A percentile compares a stretch with the other conserved stretches of the same genome.
Evolutionary conservation across 164 flowering plant species (phyloP).

Genomic region (Vitis rotundifolia): DNA sequence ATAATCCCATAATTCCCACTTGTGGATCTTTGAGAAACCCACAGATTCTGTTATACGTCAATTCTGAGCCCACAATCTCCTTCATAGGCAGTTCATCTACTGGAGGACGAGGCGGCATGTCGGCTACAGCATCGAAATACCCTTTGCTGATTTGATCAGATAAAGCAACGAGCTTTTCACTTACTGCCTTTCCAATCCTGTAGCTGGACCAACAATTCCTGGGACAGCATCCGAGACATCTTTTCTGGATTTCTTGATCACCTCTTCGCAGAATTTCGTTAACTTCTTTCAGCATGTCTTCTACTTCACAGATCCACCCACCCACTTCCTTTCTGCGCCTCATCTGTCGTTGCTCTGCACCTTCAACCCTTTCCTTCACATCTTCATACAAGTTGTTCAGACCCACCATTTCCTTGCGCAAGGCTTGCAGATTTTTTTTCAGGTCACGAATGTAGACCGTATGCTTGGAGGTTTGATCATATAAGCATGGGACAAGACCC

Average conservation of each 20-base stretch:
- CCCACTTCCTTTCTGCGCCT: not conserved
- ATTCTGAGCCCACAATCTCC: not conserved
- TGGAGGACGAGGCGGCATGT: not conserved
- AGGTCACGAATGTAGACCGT: not conserved
- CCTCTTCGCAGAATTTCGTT: not conserved
- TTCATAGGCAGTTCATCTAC: not conserved
- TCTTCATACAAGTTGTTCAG: not conserved
- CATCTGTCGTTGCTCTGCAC: not conserved
- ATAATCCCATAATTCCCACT: not conserved
- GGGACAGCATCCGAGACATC: not conserved
- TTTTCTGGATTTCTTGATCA: not conserved
- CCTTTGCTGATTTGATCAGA: not conserved
- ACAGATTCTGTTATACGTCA: not conserved
- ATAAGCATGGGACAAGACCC: not conserved
- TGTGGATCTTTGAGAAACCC: not conserved
- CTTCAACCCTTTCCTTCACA: not conserved
- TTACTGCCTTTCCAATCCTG: not conserved
- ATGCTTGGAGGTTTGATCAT: not conserved
- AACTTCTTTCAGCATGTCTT: not conserved
- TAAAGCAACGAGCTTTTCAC: not conserved
- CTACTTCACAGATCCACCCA: not conserved
- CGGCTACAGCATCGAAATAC: not conserved
- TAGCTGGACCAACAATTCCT: not conserved
- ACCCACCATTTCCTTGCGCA: not conserved
- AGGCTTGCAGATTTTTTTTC: not conserved